Evolutionary conservation across 2,329 filamentous ascomycete genomes (phyloP).

Genomic region (Dothiorella sarmentorum): DNA sequence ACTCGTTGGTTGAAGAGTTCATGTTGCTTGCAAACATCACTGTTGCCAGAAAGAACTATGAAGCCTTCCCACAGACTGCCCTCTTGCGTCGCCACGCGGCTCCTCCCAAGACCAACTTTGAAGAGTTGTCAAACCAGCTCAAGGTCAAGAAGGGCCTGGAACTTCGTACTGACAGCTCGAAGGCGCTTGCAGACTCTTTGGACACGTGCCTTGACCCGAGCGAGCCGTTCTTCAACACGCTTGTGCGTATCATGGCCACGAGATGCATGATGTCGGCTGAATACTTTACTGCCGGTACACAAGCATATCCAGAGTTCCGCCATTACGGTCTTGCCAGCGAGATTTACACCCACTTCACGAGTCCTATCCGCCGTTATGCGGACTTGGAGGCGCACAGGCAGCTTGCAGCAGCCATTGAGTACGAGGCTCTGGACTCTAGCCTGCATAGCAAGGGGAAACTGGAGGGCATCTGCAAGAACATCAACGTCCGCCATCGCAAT

Average conservation of each 20-base stretch:
- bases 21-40: constrained; percentile 98
- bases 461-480: constrained; percentile 94
- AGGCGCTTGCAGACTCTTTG: constrained; percentile 88
- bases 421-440: constrained; percentile 78
- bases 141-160: constrained; percentile 80
- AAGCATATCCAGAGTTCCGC: constrained; percentile 88
- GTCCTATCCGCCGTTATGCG: constrained; percentile 95
- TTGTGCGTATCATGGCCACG: constrained; percentile 94
- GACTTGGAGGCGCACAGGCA: constrained; percentile 92
- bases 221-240: constrained; percentile 97
- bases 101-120: constrained; percentile 93
- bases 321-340: constrained; percentile 95
- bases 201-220: constrained; percentile 74
- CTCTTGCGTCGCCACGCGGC: constrained; percentile 88
- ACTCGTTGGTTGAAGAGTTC: constrained; percentile 97
- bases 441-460: constrained; percentile 79
- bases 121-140: constrained; percentile 87
- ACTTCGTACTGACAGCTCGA: constrained; percentile 79
- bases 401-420: constrained; percentile 90
- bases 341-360: constrained; percentile 99
- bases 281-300: constrained; percentile 94
- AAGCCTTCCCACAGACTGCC: constrained; percentile 90
- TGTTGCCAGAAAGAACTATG: constrained; percentile 85
- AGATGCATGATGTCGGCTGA: constrained; percentile 99
- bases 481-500: constrained; percentile 95